Evolutionary conservation across 1,139 yeast species (phyloP).

Genomic region (Sugiyamaella novakii): DNA sequence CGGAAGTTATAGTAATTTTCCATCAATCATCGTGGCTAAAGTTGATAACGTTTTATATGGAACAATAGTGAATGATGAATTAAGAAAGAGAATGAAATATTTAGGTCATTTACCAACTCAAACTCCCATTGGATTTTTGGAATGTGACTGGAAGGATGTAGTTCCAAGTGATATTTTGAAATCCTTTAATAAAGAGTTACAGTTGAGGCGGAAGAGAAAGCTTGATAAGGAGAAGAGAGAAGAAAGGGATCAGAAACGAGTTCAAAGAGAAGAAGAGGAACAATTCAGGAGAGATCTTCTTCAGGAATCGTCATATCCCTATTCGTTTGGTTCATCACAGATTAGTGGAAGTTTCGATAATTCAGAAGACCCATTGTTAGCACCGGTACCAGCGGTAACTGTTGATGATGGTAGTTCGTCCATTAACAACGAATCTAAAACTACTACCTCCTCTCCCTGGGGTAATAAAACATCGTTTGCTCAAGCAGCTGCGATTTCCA

Average conservation of each 20-base stretch:
- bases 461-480: constrained; percentile 41
- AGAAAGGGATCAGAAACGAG: constrained; percentile 62
- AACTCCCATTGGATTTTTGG: constrained; percentile 79
- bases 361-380: constrained; percentile 18
- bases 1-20: constrained; percentile 65
- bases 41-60: constrained; percentile 75
- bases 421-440: neutral
- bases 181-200: constrained; percentile 59
- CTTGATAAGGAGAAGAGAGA: constrained; percentile 61
- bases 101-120: constrained; percentile 83
- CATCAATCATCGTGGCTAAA: constrained; percentile 59
- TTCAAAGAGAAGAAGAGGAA: constrained; percentile 62
- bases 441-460: constrained; percentile 55
- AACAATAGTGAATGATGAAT: constrained; percentile 53
- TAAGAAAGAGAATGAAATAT: constrained; percentile 68
- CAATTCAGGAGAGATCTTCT: constrained; percentile 36
- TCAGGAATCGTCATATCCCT: constrained; percentile 28
- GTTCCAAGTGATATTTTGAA: constrained; percentile 57
- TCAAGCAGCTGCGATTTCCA: constrained; percentile 27
- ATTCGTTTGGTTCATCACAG: constrained; percentile 17
- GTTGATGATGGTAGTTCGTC: constrained; percentile 11
- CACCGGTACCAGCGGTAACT: constrained; percentile 17
- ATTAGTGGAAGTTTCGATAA: constrained; percentile 7
- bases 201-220: constrained; percentile 58
- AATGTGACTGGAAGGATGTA: constrained; percentile 74